Conservation (phyloP, 192 early-diverging fungal species). For the Linnemannia exigua region DNA sequence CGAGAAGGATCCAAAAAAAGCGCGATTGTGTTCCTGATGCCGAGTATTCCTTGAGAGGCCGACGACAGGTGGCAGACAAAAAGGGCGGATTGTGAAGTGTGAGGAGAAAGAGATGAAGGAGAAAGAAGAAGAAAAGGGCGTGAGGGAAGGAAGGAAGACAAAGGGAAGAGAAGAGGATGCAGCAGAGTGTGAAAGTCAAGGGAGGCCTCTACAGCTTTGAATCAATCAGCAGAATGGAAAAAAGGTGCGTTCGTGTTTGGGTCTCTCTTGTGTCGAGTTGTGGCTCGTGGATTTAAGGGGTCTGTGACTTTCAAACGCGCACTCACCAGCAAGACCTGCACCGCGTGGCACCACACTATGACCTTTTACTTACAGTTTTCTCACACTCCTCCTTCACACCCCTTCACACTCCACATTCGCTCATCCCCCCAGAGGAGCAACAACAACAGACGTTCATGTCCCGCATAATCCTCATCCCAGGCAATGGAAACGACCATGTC, state of each 20-base stretch:
- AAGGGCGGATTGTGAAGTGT: background rate
- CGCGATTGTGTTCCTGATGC: background rate
- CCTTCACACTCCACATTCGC: background rate
- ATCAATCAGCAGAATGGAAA: background rate
- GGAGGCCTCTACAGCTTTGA: background rate
- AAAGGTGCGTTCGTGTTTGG: slow-evolving; percentile 4
- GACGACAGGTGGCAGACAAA: background rate
- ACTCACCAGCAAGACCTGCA: background rate
- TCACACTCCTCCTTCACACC: background rate
- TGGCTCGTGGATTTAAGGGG: slow-evolving; percentile 3
- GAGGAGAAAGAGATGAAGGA: background rate
- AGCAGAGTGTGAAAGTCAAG: background rate
- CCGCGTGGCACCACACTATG: no score
- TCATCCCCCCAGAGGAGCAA: background rate
- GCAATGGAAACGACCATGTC: slow-evolving; percentile 54
- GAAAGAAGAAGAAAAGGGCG: background rate
- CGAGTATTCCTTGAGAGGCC: background rate
- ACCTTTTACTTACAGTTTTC: background rate
- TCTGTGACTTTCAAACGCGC: background rate
- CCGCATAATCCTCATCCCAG: slow-evolving; percentile 55
- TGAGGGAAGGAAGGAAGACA: background rate
- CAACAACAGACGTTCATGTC: slow-evolving; percentile 21
- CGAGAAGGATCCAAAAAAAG: background rate
- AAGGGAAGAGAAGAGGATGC: background rate
- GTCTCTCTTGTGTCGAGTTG: background rate